Conservation (phyloP, 192 early-diverging fungal species). For the Podochytrium sp. region DNA sequence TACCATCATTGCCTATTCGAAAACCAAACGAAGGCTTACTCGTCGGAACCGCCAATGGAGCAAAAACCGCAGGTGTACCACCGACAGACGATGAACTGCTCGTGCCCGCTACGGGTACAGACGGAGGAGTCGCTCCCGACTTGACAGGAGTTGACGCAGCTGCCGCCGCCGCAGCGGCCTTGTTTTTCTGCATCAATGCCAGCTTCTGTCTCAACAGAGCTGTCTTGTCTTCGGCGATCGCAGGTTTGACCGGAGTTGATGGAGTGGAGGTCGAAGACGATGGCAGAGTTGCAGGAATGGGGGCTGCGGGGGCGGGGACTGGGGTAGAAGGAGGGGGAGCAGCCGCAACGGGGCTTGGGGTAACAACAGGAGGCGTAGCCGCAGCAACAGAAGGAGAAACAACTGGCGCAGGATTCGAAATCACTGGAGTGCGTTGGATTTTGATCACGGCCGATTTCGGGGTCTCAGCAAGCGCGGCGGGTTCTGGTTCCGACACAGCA, state of each 20-base stretch:
- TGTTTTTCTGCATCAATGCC: neutral
- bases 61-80: too few species aligned
- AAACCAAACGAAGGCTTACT: too few species aligned
- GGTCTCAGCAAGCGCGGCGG: too few species aligned
- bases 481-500: too few species aligned
- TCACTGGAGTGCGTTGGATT: neutral
- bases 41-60: too few species aligned
- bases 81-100: too few species aligned
- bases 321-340: neutral
- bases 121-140: neutral
- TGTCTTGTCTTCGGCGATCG: neutral
- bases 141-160: neutral
- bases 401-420: neutral
- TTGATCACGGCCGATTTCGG: neutral
- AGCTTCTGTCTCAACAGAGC: conserved; percentile 1
- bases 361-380: neutral
- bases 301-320: neutral
- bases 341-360: neutral
- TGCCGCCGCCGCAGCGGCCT: neutral
- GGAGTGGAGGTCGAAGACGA: neutral
- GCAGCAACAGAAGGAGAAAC: neutral
- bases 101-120: neutral
- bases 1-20: too few species aligned
- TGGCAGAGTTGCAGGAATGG: neutral
- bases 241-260: neutral